phyloP scores from a whole-genome alignment of 805 yeast species.

The Sugiyamaella americana region DNA sequence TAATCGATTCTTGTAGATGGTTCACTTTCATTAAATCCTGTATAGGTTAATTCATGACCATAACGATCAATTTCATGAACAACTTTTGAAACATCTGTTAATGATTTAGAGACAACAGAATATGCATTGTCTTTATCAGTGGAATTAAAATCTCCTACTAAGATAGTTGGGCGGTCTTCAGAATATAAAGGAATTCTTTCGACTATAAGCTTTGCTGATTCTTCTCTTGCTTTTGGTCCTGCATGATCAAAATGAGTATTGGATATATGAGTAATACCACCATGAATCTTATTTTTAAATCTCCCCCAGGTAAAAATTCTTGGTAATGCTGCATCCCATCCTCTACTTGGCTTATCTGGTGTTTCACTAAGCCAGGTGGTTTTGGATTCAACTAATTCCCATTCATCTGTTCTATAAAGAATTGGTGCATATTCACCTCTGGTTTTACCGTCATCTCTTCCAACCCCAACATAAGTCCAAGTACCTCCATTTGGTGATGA shows the following conservation, averaged over 20 bases:
- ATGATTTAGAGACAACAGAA: conserved; percentile 35
- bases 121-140: conserved; percentile 40
- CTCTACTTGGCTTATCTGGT: conserved; percentile 47
- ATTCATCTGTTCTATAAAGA: conserved; percentile 35
- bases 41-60: conserved; percentile 42
- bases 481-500: conserved; percentile 28
- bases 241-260: conserved; percentile 49
- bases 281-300: conserved; percentile 12
- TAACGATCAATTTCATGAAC: conserved; percentile 28
- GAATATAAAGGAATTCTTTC: conserved; percentile 27
- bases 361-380: conserved; percentile 51
- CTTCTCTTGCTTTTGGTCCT: conserved; percentile 41
- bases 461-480: conserved; percentile 46
- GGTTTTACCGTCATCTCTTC: conserved; percentile 47
- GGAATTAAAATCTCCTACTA: conserved; percentile 57
- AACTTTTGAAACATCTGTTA: conserved; percentile 36
- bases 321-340: conserved; percentile 44
- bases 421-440: conserved; percentile 50
- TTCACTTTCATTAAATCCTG: conserved; percentile 40
- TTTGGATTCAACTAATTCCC: conserved; percentile 35
- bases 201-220: conserved; percentile 41
- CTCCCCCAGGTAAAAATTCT: conserved; percentile 33
- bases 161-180: conserved; percentile 31
- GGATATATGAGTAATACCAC: conserved; percentile 27
- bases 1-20: conserved; percentile 35